phyloP scores from a whole-genome alignment of 805 yeast genomes.

The Hyphopichia homilentoma region DNA sequence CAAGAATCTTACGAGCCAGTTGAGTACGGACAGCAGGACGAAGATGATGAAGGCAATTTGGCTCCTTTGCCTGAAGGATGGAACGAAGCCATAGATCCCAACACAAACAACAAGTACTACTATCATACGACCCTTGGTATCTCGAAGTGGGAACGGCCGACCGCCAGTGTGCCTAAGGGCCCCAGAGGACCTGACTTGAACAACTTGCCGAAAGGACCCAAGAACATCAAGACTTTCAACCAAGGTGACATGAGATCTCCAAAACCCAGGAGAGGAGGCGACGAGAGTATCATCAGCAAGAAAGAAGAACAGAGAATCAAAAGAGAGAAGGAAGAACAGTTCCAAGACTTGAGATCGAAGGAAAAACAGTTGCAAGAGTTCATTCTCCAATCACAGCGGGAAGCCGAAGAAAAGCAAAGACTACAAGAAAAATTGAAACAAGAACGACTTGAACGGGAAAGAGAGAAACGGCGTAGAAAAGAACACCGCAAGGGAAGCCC shows the following conservation, averaged over 20 bases:
- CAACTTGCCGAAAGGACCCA: constrained; percentile 20
- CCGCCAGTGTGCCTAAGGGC: constrained; percentile 27
- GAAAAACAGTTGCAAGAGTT: constrained; percentile 34
- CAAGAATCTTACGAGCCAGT: constrained; percentile 4
- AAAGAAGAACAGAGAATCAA: constrained; percentile 33
- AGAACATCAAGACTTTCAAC: constrained; percentile 5
- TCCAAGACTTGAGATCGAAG: constrained; percentile 28
- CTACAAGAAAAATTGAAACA: constrained; percentile 18
- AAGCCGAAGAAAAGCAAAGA: constrained; percentile 26
- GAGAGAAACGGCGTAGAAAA: constrained; percentile 10
- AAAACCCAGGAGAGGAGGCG: constrained; percentile 6
- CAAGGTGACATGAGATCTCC: constrained; percentile 5
- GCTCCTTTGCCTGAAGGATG: constrained; percentile 56
- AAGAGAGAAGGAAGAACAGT: constrained; percentile 28
- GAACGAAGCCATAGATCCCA: constrained; percentile 53
- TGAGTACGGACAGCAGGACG: constrained; percentile 2
- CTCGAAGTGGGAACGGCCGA: constrained; percentile 63
- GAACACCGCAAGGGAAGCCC: constrained; percentile 1
- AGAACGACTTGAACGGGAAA: constrained; percentile 18
- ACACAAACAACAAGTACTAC: constrained; percentile 46
- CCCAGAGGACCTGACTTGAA: constrained; percentile 15
- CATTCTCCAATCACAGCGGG: constrained; percentile 29
- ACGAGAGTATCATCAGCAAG: constrained; percentile 19
- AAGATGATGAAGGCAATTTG: constrained; percentile 16
- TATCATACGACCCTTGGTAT: constrained; percentile 46